These are phyloP conservation scores for Claviceps spartinae DNA, from an alignment of 2,329 filamentous ascomycete genomes.

Conservation along the genomic window DNA sequence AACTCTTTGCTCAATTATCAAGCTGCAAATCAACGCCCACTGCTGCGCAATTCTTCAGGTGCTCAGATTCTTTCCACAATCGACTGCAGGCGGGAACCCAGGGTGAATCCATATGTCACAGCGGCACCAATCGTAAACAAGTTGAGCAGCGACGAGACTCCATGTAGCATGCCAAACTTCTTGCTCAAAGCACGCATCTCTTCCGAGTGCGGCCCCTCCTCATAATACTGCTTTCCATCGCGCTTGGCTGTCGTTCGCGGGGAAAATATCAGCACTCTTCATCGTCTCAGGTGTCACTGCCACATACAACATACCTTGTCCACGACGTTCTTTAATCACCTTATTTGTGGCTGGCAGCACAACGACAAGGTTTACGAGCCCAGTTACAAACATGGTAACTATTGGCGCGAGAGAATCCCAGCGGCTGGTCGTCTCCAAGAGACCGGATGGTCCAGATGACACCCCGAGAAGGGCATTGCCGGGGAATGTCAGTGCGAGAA, in stretches of 20 bases:
- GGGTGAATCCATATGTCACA: conserved; percentile 62
- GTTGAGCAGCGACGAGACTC: conserved; percentile 69
- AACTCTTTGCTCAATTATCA: no score
- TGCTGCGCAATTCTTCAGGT: no score
- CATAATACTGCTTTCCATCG: conserved; percentile 79
- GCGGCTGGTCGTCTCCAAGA: conserved; percentile 47
- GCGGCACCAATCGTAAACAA: conserved; percentile 55
- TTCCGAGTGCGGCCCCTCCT: conserved; percentile 62
- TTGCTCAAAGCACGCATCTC: conserved; percentile 76
- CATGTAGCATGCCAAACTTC: conserved; percentile 67
- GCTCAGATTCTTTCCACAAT: conserved; percentile 11
- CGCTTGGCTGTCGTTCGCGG: conserved; percentile 47
- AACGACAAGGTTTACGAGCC: conserved; percentile 54
- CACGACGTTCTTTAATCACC: conserved; percentile 61
- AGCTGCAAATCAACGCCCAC: no score
- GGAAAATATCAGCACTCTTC: conserved; percentile 8
- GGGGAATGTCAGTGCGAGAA: conserved; percentile 71
- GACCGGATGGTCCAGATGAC: conserved; percentile 34
- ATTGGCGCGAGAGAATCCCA: conserved; percentile 56
- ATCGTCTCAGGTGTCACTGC: not conserved
- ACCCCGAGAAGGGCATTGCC: conserved; percentile 38
- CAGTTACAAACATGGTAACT: conserved; percentile 54
- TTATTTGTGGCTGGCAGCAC: conserved; percentile 64
- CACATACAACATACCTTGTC: conserved; percentile 49
- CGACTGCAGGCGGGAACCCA: conserved; percentile 49